phyloP scores from a whole-genome alignment of 2,329 filamentous ascomycete species.

The Cadophora sp. region DNA sequence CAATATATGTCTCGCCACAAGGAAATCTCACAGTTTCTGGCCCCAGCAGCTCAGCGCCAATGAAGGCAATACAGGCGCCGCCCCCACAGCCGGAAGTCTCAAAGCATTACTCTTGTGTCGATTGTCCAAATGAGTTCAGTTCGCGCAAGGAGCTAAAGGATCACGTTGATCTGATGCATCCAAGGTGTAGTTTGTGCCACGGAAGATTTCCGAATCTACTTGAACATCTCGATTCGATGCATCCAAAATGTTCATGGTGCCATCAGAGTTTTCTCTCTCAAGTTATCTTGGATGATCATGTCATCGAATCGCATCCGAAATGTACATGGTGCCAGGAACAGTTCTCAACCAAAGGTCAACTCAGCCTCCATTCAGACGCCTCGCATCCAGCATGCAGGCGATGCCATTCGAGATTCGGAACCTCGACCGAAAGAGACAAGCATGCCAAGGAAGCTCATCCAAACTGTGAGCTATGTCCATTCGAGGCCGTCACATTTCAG shows the following conservation, averaged over 20 bases:
- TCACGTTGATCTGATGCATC: constrained; percentile 7
- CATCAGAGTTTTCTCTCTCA: not conserved
- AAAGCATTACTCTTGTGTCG: constrained; percentile 8
- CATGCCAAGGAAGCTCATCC: constrained; percentile 13
- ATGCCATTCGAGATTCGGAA: not conserved
- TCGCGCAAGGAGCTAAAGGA: not conserved
- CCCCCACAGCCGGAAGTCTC: not conserved
- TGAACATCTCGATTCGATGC: not conserved
- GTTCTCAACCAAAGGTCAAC: not conserved
- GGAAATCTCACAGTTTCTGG: constrained; percentile 1
- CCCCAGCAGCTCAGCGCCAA: not conserved
- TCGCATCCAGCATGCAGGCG: constrained; percentile 11
- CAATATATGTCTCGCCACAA: constrained; percentile 21
- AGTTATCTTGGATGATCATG: not conserved
- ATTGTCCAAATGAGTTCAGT: not conserved
- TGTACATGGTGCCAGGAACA: constrained; percentile 9
- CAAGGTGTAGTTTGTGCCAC: constrained; percentile 13
- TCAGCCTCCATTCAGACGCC: not conserved
- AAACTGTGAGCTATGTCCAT: constrained; percentile 11
- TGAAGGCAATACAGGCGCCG: not conserved
- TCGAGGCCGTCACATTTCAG: constrained; percentile 9
- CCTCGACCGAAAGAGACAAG: not conserved
- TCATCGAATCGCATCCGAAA: not conserved
- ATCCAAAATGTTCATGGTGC: constrained; percentile 14
- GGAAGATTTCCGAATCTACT: not conserved